These are phyloP conservation scores for Aspergillus eucalypticola DNA, from an alignment of 2,329 filamentous ascomycete species.

Conservation along the genomic window DNA sequence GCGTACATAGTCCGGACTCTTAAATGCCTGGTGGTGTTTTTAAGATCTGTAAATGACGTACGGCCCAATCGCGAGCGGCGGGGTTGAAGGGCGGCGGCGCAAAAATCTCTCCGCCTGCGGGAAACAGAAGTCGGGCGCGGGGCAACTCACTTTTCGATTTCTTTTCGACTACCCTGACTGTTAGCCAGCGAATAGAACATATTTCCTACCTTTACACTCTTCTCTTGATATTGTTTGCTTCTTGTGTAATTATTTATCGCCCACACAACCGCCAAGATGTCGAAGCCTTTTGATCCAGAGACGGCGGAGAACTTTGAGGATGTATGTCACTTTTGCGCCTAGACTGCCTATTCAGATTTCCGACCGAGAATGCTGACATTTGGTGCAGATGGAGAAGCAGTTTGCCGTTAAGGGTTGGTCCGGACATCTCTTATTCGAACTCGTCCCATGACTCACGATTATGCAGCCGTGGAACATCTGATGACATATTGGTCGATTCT, in stretches of 20 bases:
- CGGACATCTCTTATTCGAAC: neutral
- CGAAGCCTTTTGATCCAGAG: slow-evolving; percentile 56
- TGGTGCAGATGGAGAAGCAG: slow-evolving; percentile 87
- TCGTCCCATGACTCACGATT: slow-evolving; percentile 12
- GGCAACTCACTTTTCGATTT: slow-evolving; percentile 20
- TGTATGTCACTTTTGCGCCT: slow-evolving; percentile 47
- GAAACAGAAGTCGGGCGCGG: slow-evolving; percentile 35
- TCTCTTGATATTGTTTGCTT: slow-evolving; percentile 8
- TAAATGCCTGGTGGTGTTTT: too few relatives aligned
- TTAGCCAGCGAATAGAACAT: neutral
- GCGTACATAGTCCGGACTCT: too few relatives aligned
- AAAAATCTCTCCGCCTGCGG: slow-evolving; percentile 31
- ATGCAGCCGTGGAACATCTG: slow-evolving; percentile 82
- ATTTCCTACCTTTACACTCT: neutral
- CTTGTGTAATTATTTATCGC: neutral
- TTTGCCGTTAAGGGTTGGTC: slow-evolving; percentile 87
- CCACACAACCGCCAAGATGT: slow-evolving; percentile 32
- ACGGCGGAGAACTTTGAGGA: slow-evolving; percentile 70
- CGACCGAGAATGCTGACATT: slow-evolving; percentile 26
- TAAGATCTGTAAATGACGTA: slow-evolving; percentile 13
- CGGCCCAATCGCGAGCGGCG: slow-evolving; percentile 5
- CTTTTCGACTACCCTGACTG: neutral
- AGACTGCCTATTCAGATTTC: neutral
- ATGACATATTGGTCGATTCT: slow-evolving; percentile 96
- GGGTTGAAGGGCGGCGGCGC: slow-evolving; percentile 14